Evolutionary conservation across 2,329 filamentous ascomycete species (phyloP), one percentile per base, ranked within the genome.

Genomic region (Monosporascus sp.): DNA sequence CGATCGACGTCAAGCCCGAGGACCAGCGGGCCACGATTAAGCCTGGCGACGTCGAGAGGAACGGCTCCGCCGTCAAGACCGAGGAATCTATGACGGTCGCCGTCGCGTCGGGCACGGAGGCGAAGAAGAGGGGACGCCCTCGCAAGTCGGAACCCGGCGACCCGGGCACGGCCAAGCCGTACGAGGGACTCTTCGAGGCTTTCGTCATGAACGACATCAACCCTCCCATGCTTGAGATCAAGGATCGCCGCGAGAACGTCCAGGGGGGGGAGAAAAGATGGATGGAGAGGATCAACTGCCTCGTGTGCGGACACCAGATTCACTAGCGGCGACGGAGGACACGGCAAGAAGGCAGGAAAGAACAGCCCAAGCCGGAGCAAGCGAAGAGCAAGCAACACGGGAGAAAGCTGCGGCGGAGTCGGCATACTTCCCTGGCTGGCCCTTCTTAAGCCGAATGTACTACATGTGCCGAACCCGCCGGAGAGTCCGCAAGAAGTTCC

Each of bases 1-100:
- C 78, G 15, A 80, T 81, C 54, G 77, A 79, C 51, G 78, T 80
- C 37, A 79, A 78, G 61, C 71, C 74, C 2, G 75, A 76, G 46
- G 72, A 72, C 43, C 59, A 63, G 37, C 48, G 60, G 40, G 15
- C 22, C 5, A 64, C 59, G 14, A 72, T 72, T 43, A 70, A 68
- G 50, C 51, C 68, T 28, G 62, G 60, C 40, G 69, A 69, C 45
- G 65, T 65, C n/a, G 65, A 71, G n/a, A 59, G 54, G 7, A 50
- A 43, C 6, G 53, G 52, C 4, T 48, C 58, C 3, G 54, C 63
- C n/a, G 60, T 64, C 40, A 67, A 65, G 48, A 59, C 58, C 5
- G 65, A 67, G 43, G 70, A 72, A 50, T 67, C 70, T 47, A 66
- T 68, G 24, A 69, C 70, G 9, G 68, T 72, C 8, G 72, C 73